Conservation (phyloP, 306 rosid species). For the Hippophae rhamnoides region DNA sequence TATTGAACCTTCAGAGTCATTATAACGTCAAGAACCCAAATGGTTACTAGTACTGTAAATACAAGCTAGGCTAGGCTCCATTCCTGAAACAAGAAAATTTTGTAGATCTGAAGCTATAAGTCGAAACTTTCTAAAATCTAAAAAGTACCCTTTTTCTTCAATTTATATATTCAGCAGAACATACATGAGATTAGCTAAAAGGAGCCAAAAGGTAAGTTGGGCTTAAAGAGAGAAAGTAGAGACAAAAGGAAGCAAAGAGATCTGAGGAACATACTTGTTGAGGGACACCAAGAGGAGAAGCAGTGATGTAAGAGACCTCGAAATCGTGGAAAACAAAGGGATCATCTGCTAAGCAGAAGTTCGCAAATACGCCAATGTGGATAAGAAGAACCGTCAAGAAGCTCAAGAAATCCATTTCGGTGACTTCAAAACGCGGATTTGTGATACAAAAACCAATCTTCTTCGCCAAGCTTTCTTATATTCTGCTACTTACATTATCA, state of each 20-base stretch:
- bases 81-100: slow-evolving; percentile 6
- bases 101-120: slow-evolving; percentile 37
- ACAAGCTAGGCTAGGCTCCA: neutral
- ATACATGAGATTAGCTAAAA: slow-evolving; percentile 3
- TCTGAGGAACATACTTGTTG: slow-evolving; percentile 31
- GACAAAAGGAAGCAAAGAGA: slow-evolving; percentile 3
- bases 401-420: slow-evolving; percentile 29
- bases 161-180: slow-evolving; percentile 10
- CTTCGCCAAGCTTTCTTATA: slow-evolving; percentile 9
- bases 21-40: neutral
- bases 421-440: slow-evolving; percentile 14
- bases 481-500: slow-evolving; percentile 36
- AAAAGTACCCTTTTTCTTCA: slow-evolving; percentile 17
- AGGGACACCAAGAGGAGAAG: slow-evolving; percentile 42
- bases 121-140: slow-evolving; percentile 21
- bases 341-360: slow-evolving; percentile 36
- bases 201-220: neutral
- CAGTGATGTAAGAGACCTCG: slow-evolving; percentile 48
- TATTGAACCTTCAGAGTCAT: neutral
- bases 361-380: slow-evolving; percentile 28
- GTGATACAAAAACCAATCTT: slow-evolving; percentile 5
- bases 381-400: slow-evolving; percentile 16
- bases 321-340: slow-evolving; percentile 28
- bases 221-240: neutral
- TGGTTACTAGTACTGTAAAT: neutral